phyloP scores from a whole-genome alignment of 768 basidiomycete genomes.

The Mycena metata region DNA sequence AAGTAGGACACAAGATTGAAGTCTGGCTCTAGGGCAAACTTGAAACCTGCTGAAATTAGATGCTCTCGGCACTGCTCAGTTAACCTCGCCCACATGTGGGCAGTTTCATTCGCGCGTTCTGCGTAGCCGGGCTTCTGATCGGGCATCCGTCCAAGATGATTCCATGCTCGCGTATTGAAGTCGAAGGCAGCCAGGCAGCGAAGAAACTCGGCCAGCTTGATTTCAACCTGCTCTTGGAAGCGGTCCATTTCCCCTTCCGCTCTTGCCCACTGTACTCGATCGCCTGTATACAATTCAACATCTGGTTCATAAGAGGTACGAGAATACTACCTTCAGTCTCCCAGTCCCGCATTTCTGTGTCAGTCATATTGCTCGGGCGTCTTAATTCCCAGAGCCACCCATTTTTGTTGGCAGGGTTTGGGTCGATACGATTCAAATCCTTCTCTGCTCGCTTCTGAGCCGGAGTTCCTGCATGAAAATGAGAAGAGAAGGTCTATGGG shows the following conservation, averaged over 20 bases:
- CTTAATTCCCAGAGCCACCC: constrained; percentile 17
- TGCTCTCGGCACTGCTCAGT: neutral
- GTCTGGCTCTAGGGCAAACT: neutral
- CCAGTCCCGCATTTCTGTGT: constrained; percentile 1
- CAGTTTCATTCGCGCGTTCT: constrained; percentile 1
- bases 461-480: neutral
- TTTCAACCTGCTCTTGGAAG: constrained; percentile 27
- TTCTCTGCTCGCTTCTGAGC: neutral
- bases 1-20: neutral
- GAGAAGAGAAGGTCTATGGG: neutral
- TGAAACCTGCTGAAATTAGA: constrained; percentile 8
- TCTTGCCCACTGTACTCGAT: constrained; percentile 20
- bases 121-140: neutral
- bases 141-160: neutral
- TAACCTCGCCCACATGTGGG: neutral
- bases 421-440: neutral
- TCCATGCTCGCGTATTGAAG: neutral
- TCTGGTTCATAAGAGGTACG: neutral
- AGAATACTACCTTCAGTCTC: constrained; percentile 2
- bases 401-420: constrained; percentile 10
- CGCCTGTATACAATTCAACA: neutral
- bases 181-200: constrained; percentile 5
- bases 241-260: constrained; percentile 29
- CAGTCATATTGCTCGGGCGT: constrained; percentile 12
- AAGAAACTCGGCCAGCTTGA: constrained; percentile 29